phyloP scores from a whole-genome alignment of 805 yeast species.

The Pichia heedii region DNA sequence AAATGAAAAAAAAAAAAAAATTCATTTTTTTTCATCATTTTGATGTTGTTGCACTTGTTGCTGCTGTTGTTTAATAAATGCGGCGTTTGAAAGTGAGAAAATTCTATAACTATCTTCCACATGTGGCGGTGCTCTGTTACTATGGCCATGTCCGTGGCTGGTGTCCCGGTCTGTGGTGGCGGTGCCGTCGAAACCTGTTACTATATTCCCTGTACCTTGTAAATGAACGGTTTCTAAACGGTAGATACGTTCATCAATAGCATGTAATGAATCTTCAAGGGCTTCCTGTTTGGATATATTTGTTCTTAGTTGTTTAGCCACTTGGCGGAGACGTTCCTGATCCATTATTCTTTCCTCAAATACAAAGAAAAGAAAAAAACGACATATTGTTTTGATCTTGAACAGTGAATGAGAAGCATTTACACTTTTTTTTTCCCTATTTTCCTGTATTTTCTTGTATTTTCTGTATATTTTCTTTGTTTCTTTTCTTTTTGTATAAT shows the following conservation, averaged over 20 bases:
- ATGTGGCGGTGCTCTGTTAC: background rate
- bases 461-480: no score
- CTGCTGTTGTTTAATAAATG: constrained; percentile 2
- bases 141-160: background rate
- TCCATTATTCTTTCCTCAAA: no score
- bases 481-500: no score
- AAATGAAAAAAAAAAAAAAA: no score
- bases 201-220: background rate
- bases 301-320: background rate
- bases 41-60: background rate
- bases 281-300: background rate
- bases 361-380: no score
- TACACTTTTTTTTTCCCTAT: no score
- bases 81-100: constrained; percentile 6
- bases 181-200: background rate
- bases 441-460: no score
- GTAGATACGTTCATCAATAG: background rate
- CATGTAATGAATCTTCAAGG: background rate
- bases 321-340: background rate
- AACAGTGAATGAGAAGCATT: no score
- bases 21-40: background rate
- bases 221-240: background rate
- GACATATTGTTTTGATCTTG: no score
- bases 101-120: background rate
- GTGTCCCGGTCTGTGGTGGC: background rate